A percentile compares a stretch with the other conserved stretches of the same genome.
phyloP scores from a whole-genome alignment of 805 yeast genomes.

The Danielozyma ontarioensis region DNA sequence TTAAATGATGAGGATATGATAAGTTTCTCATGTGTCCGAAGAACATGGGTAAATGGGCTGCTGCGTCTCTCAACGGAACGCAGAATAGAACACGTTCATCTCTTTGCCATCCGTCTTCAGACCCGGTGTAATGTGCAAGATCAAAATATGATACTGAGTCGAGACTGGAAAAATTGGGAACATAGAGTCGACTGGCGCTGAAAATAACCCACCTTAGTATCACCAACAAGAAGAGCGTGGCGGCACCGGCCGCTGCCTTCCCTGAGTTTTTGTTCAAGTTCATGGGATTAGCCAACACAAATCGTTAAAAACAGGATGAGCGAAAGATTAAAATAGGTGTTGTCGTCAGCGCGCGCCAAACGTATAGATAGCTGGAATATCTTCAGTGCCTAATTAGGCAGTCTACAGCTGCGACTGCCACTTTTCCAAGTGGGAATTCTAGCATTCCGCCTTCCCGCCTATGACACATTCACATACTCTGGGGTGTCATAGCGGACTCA shows the following conservation, averaged over 20 bases:
- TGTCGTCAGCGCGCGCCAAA: too few relatives aligned
- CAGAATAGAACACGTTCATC: conserved; percentile 77
- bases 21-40: conserved; percentile 74
- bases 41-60: conserved; percentile 83
- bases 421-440: too few relatives aligned
- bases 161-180: conserved; percentile 25
- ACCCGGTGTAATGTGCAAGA: conserved; percentile 57
- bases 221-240: background rate
- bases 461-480: too few relatives aligned
- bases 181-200: conserved; percentile 14
- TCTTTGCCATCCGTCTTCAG: conserved; percentile 72
- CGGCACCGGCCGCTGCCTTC: background rate
- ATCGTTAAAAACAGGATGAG: too few relatives aligned
- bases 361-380: too few relatives aligned
- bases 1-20: conserved; percentile 81
- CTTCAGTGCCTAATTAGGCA: too few relatives aligned
- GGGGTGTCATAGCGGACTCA: too few relatives aligned
- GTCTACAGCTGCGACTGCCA: too few relatives aligned
- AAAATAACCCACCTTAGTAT: conserved; percentile 11
- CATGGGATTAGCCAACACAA: too few relatives aligned
- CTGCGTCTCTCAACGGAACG: conserved; percentile 91
- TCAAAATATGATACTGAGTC: conserved; percentile 65
- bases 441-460: too few relatives aligned
- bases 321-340: too few relatives aligned
- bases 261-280: too few relatives aligned